Evolutionary conservation across 768 basidiomycete species (phyloP).

Genomic region (Lactifluus volemus): DNA sequence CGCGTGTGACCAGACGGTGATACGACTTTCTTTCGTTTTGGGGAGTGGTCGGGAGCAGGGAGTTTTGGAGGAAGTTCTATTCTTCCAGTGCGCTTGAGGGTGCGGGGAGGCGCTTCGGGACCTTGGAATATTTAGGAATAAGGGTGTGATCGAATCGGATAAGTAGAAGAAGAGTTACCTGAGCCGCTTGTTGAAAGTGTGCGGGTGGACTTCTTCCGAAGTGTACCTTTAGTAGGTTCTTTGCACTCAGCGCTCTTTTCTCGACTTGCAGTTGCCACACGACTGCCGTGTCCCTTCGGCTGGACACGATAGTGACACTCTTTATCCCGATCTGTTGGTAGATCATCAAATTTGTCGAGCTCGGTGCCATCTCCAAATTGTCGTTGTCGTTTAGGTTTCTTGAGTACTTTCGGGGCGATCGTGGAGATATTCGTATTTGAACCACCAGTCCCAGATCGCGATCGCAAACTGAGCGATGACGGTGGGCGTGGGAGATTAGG

Average conservation of each 20-base stretch:
- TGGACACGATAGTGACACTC: slow-evolving; percentile 68
- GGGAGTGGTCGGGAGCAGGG: slow-evolving; percentile 21
- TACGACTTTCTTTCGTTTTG: slow-evolving; percentile 45
- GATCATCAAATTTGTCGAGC: slow-evolving; percentile 79
- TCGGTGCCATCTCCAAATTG: slow-evolving; percentile 86
- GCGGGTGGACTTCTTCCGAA: slow-evolving; percentile 48
- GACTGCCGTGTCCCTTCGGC: slow-evolving; percentile 58
- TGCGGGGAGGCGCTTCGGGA: slow-evolving; percentile 10
- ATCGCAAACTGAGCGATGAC: slow-evolving; percentile 42
- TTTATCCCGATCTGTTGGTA: slow-evolving; percentile 78
- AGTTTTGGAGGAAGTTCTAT: slow-evolving; percentile 44
- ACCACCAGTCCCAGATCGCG: slow-evolving; percentile 25
- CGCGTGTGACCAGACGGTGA: slow-evolving; percentile 42
- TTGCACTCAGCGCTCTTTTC: slow-evolving; percentile 32
- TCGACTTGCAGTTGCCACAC: slow-evolving; percentile 48
- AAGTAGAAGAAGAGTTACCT: slow-evolving; percentile 21
- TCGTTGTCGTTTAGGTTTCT: slow-evolving; percentile 66
- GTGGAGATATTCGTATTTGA: slow-evolving; percentile 36
- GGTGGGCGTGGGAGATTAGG: slow-evolving; percentile 51
- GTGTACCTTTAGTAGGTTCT: slow-evolving; percentile 43
- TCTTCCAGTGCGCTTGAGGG: slow-evolving; percentile 47
- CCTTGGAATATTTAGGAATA: slow-evolving; percentile 18
- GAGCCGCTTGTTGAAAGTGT: slow-evolving; percentile 33
- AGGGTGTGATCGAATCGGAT: slow-evolving; percentile 23
- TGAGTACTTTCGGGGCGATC: slow-evolving; percentile 54